A percentile compares a stretch with the other conserved stretches of the same genome.
These are phyloP conservation scores for Smittium mucronatum DNA, from an alignment of 371 early-diverging fungal species.

Conservation along the genomic window DNA sequence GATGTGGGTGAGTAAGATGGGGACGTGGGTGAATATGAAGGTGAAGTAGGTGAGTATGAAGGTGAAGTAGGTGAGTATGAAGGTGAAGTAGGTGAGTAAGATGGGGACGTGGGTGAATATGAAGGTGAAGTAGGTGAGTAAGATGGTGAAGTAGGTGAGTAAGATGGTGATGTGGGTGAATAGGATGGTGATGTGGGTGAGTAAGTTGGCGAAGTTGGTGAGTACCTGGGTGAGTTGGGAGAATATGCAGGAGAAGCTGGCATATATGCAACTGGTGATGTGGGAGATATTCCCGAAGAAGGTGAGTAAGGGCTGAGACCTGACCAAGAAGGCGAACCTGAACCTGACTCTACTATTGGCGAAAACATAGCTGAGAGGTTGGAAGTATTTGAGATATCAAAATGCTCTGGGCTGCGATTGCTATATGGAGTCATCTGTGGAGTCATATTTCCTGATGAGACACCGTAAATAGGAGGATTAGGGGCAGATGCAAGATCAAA, in stretches of 20 bases:
- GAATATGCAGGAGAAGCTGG: conserved; percentile 34
- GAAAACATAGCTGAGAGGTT: conserved; percentile 34
- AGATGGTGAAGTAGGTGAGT: conserved; percentile 39
- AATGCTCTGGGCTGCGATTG: conserved; percentile 32
- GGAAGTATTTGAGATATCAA: conserved; percentile 22
- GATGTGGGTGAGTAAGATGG: conserved; percentile 42
- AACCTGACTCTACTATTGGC: conserved; percentile 39
- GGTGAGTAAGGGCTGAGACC: conserved; percentile 68
- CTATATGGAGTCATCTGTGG: conserved; percentile 37
- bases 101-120: conserved; percentile 35
- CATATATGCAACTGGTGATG: conserved; percentile 37
- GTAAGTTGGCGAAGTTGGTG: conserved; percentile 64
- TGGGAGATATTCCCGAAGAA: conserved; percentile 41
- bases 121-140: conserved; percentile 47
- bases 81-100: conserved; percentile 42
- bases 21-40: conserved; percentile 44
- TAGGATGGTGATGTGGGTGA: conserved; percentile 43
- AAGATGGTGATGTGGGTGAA: conserved; percentile 41
- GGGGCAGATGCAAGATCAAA: conserved; percentile 28
- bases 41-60: conserved; percentile 62
- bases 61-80: conserved; percentile 71
- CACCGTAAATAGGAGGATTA: conserved; percentile 19
- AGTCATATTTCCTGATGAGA: conserved; percentile 28
- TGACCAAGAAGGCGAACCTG: conserved; percentile 61
- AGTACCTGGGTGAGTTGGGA: conserved; percentile 56